Evolutionary conservation across 2,329 filamentous ascomycete species (phyloP).

Genomic region (Aspergillus flavus): DNA sequence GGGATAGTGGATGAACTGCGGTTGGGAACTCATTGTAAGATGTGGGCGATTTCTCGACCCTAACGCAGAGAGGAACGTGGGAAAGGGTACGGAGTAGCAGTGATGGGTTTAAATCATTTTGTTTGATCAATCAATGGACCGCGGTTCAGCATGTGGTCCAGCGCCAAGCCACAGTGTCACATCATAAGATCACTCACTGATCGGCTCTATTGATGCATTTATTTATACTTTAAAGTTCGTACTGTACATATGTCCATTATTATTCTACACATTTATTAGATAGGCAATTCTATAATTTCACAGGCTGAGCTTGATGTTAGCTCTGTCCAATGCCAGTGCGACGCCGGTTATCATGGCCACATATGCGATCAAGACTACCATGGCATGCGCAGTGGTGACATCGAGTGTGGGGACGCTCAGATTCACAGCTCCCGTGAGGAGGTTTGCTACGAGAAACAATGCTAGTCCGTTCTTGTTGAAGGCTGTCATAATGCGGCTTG

Average conservation of each 20-base stretch:
- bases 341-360: constrained; percentile 66
- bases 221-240: not conserved
- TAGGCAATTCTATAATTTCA: constrained; percentile 3
- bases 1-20: constrained; percentile 41
- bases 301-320: constrained; percentile 35
- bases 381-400: constrained; percentile 63
- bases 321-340: constrained; percentile 53
- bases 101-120: not conserved
- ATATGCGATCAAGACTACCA: constrained; percentile 76
- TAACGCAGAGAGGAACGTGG: not conserved
- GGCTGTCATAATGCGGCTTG: constrained; percentile 76
- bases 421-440: constrained; percentile 88
- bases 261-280: not conserved
- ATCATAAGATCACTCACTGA: not conserved
- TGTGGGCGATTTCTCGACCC: not conserved
- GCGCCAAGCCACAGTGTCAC: not conserved
- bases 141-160: constrained; percentile 10
- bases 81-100: not conserved
- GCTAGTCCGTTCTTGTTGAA: constrained; percentile 88
- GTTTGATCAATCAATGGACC: not conserved
- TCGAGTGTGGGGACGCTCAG: constrained; percentile 82
- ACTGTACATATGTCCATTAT: constrained; percentile 2
- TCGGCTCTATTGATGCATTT: not conserved
- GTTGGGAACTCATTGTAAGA: constrained; percentile 25
- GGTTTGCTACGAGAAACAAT: constrained; percentile 83